These are phyloP conservation scores for Clitoria ternatea DNA, from an alignment of 306 rosid species.

Conservation along the genomic window DNA sequence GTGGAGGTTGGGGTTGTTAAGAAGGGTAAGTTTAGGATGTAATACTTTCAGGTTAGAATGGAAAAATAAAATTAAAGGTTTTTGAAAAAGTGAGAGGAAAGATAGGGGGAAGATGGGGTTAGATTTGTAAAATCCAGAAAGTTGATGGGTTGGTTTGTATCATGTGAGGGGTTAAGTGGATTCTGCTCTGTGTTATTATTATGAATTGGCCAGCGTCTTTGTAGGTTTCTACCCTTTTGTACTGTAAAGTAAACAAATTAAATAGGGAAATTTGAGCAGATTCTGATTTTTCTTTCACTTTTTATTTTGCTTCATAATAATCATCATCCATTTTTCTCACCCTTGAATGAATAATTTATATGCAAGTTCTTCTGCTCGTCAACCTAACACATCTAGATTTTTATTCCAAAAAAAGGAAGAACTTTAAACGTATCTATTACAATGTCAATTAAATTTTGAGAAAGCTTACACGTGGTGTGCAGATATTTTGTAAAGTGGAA, in stretches of 20 bases:
- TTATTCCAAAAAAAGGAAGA: no score
- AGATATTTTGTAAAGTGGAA: not conserved
- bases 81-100: not conserved
- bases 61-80: not conserved
- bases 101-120: conserved; percentile 23
- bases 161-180: not conserved
- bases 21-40: conserved; percentile 36
- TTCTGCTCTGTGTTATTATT: conserved; percentile 36
- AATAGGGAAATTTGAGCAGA: conserved; percentile 30
- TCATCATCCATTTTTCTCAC: no score
- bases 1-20: conserved; percentile 14
- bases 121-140: conserved; percentile 31
- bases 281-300: not conserved
- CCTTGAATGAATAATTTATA: not conserved
- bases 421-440: not conserved
- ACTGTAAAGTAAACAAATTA: conserved; percentile 33
- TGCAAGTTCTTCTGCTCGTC: not conserved
- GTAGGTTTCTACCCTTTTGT: conserved; percentile 35
- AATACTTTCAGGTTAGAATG: conserved; percentile 12
- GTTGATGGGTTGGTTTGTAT: not conserved
- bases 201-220: conserved; percentile 12
- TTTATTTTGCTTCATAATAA: not conserved
- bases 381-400: no score
- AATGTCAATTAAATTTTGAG: not conserved
- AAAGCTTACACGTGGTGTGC: not conserved